phyloP scores from a whole-genome alignment of 2,329 filamentous ascomycete species.

The Neopestalotiopsis sp. region DNA sequence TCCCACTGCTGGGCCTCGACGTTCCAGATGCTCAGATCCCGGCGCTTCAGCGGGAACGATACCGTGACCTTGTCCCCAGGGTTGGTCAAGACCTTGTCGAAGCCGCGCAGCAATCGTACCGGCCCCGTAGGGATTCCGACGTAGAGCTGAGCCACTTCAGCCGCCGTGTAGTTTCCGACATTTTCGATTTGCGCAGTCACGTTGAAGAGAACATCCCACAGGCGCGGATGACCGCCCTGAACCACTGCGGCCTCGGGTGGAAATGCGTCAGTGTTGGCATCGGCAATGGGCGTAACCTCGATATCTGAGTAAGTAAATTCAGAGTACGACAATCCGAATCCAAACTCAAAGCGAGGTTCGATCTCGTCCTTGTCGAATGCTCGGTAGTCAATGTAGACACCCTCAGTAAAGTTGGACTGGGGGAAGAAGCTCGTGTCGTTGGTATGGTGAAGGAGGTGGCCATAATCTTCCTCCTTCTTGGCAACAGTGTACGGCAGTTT shows the following conservation, averaged over 20 bases:
- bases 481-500: conserved; percentile 38
- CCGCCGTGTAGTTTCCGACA: conserved; percentile 64
- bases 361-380: conserved; percentile 80
- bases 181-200: conserved; percentile 70
- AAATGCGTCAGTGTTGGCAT: background rate
- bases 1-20: conserved; percentile 70
- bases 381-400: conserved; percentile 88
- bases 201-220: conserved; percentile 51
- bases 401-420: conserved; percentile 82
- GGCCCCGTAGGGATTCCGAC: conserved; percentile 45
- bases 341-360: conserved; percentile 80
- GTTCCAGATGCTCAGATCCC: conserved; percentile 76
- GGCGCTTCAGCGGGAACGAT: conserved; percentile 63
- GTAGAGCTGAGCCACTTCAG: conserved; percentile 71
- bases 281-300: background rate
- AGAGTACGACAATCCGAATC: conserved; percentile 82
- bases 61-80: conserved; percentile 59
- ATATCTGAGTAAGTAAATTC: conserved; percentile 52
- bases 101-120: conserved; percentile 49
- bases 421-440: conserved; percentile 61
- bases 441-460: conserved; percentile 57
- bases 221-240: conserved; percentile 50
- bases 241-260: conserved; percentile 35
- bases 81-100: conserved; percentile 67
- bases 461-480: conserved; percentile 43